Evolutionary conservation across 2,329 filamentous ascomycete genomes (phyloP), one percentile per base, ranked within the genome.

Genomic region (Anisogramma anomala): DNA sequence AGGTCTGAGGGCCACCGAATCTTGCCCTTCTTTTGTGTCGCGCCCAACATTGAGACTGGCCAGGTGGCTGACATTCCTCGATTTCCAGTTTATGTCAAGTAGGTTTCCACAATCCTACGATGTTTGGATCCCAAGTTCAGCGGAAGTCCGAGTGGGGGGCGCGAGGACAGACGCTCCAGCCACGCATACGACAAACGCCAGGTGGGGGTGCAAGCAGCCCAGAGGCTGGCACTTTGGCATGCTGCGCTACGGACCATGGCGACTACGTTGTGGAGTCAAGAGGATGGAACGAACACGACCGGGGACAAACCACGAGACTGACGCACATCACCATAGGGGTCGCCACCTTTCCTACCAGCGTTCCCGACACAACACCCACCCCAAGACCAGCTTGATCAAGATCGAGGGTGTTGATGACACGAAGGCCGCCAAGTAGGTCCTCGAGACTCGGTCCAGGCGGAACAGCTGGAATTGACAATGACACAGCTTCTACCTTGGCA

Each of bases 321-420:
- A 42, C 47, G 41, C 33, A 37, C 36, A 25, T 52, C 52, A 40
- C 52, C 50, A 39, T 64, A 93, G 85, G 86, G 89, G 87, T 76
- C 88, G 87, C 72, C 89, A 96, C 81, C 74, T 96, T 72, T 89
- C 83, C 73, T 95, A 94, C 78, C 82, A 94, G 78, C 84, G 89
- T 70, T 83, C 82, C 67, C 89, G 93, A 77, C 84, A 85, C 72
- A 82, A 77, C 71, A 87, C 81, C 65, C 87, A 84, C 76, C 82
- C 89, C 58, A 81, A 82, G 71, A 93, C 84, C 59, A 84, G 84
- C 66, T 77, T 96, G 71, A 83, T 98, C 73, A 91, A 95, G 81
- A 94, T 98, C 62, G 89, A 98, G 78, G 89, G 89, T 68, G 91
- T 96, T 60, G 87, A 94, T 61, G 78, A 84, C 75, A 79, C 83